A percentile compares a stretch with the other conserved stretches of the same genome.
These are phyloP conservation scores for Hanseniaspora lindneri DNA, from an alignment of 805 yeast genomes.

Conservation along the genomic window DNA sequence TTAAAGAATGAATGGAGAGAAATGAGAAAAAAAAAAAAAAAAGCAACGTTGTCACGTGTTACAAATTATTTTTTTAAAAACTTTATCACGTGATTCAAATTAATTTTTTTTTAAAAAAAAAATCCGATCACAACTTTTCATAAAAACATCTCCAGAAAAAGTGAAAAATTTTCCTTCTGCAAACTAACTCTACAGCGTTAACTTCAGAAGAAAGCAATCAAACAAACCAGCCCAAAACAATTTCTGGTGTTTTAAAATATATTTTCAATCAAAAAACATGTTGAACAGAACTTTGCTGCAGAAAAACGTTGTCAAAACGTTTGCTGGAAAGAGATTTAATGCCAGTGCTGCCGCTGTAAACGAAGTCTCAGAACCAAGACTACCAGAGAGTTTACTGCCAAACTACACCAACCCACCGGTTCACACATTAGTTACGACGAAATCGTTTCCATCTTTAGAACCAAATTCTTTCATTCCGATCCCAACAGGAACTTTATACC, in stretches of 20 bases:
- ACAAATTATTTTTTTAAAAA: neutral
- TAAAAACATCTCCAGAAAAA: too few relatives aligned
- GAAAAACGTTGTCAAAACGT: neutral
- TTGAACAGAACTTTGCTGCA: neutral
- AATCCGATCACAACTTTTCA: too few relatives aligned
- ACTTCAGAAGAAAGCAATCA: too few relatives aligned
- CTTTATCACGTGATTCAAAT: neutral
- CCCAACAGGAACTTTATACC: conserved; percentile 53
- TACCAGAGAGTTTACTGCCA: conserved; percentile 17
- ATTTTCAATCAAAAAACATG: too few relatives aligned
- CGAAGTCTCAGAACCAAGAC: too few relatives aligned
- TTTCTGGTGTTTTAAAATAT: too few relatives aligned
- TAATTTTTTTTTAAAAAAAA: neutral
- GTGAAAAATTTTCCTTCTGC: too few relatives aligned
- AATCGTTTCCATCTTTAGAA: conserved; percentile 82
- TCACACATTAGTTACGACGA: conserved; percentile 62
- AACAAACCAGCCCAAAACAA: too few relatives aligned
- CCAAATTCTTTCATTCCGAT: conserved; percentile 71
- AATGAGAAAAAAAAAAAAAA: too few relatives aligned
- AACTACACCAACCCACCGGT: conserved; percentile 42
- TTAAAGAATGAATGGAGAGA: too few relatives aligned
- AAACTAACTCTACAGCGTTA: too few relatives aligned
- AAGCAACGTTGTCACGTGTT: conserved; percentile 11
- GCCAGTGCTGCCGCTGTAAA: too few relatives aligned
- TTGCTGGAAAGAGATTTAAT: conserved; percentile 5